A percentile compares a stretch with the other conserved stretches of the same genome.
Conservation (phyloP, 2,329 filamentous ascomycete species). For the Penicillium sp. region DNA sequence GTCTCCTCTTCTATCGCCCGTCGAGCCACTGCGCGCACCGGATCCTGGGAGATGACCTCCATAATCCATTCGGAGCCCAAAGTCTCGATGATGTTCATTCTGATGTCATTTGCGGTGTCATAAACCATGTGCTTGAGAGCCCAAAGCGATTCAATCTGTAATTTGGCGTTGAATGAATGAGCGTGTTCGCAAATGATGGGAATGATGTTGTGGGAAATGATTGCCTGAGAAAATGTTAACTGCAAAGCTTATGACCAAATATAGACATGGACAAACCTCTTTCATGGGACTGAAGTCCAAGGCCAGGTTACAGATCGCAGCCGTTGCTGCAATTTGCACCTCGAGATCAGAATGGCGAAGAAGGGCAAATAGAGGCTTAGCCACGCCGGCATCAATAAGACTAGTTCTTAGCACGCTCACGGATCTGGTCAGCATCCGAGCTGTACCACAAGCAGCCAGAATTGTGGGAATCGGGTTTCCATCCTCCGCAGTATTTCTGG, state of each 20-base stretch:
- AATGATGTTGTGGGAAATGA: conserved; percentile 72
- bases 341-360: conserved; percentile 72
- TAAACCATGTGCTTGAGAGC: conserved; percentile 87
- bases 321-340: conserved; percentile 81
- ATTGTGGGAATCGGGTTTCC: conserved; percentile 79
- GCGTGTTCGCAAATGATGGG: conserved; percentile 79
- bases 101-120: conserved; percentile 67
- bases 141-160: conserved; percentile 87
- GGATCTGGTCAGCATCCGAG: conserved; percentile 78
- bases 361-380: conserved; percentile 71
- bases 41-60: conserved; percentile 66
- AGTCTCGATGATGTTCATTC: conserved; percentile 73
- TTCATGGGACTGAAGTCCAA: conserved; percentile 89
- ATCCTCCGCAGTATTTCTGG: conserved; percentile 50
- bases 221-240: conserved; percentile 51
- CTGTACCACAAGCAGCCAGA: conserved; percentile 78
- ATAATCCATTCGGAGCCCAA: conserved; percentile 78
- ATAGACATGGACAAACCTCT: conserved; percentile 58
- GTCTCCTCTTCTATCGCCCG: conserved; percentile 33
- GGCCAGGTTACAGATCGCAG: conserved; percentile 79
- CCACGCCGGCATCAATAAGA: conserved; percentile 80
- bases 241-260: not conserved
- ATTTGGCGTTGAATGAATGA: conserved; percentile 71
- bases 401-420: conserved; percentile 80
- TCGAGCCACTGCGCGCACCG: conserved; percentile 30